phyloP scores from a whole-genome alignment of 768 basidiomycete species.

The Rhodotorula taiwanensis region DNA sequence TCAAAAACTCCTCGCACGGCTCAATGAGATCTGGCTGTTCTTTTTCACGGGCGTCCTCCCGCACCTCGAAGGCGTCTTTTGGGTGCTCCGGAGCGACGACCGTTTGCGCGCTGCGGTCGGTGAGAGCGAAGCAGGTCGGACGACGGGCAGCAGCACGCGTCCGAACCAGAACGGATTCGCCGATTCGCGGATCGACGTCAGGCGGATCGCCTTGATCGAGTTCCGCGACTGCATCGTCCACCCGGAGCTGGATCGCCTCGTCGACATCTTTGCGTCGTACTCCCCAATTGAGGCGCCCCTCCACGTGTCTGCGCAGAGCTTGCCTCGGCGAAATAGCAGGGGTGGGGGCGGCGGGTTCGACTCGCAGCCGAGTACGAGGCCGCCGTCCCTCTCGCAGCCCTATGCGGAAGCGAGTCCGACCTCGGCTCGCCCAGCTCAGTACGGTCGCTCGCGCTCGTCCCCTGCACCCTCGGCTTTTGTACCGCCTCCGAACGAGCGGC shows the following conservation, averaged over 20 bases:
- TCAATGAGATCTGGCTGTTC: slow-evolving; percentile 43
- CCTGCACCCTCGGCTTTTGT: not conserved
- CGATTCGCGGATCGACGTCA: slow-evolving; percentile 34
- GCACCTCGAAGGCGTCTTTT: slow-evolving; percentile 42
- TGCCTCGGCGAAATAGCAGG: too few species aligned
- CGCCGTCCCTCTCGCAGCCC: not conserved
- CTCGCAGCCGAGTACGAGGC: not conserved
- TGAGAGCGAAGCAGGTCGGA: not conserved
- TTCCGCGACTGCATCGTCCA: slow-evolving; percentile 39
- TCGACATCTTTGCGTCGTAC: not conserved
- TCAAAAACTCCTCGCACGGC: slow-evolving; percentile 33
- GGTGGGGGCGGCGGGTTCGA: not conserved
- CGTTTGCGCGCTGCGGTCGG: slow-evolving; percentile 21
- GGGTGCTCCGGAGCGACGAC: slow-evolving; percentile 38
- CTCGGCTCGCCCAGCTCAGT: not conserved
- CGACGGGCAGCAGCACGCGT: too few species aligned
- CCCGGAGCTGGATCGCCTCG: slow-evolving; percentile 28
- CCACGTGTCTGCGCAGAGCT: too few species aligned
- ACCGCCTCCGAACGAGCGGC: not conserved
- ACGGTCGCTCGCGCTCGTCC: slow-evolving; percentile 6
- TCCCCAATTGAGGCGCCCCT: not conserved
- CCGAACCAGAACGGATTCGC: not conserved
- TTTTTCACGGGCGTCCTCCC: slow-evolving; percentile 42
- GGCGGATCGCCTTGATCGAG: slow-evolving; percentile 37
- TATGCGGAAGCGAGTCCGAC: too few species aligned